Conservation (phyloP, 192 early-diverging fungal genomes). For the Coemansia sp. region DNA sequence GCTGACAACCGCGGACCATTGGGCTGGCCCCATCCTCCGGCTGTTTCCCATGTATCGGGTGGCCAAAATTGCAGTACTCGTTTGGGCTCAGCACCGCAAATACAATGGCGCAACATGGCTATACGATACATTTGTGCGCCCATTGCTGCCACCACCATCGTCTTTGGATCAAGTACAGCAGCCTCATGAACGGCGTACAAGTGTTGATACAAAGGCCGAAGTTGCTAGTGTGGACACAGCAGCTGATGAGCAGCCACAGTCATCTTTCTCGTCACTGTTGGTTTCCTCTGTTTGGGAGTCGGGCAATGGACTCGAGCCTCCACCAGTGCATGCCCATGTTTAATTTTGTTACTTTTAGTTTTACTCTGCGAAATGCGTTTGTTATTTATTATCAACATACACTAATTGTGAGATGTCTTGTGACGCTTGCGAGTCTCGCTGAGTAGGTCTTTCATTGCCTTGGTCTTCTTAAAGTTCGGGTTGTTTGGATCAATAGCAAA, state of each 20-base stretch:
- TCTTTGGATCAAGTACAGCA: neutral
- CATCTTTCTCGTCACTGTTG: conserved; percentile 19
- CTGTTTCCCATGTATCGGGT: conserved; percentile 52
- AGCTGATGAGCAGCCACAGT: neutral
- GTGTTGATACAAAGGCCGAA: neutral
- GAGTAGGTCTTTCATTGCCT: conserved; percentile 49
- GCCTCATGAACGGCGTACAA: conserved; percentile 1
- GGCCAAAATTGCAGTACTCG: conserved; percentile 43
- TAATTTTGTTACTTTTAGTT: neutral
- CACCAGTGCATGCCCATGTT: neutral
- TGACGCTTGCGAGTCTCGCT: conserved; percentile 49
- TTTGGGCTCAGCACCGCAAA: conserved; percentile 51
- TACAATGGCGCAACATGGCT: conserved; percentile 53
- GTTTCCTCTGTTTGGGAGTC: conserved; percentile 41
- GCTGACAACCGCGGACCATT: conserved; percentile 51
- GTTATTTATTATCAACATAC: neutral
- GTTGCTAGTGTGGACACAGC: conserved; percentile 1
- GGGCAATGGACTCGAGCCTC: neutral
- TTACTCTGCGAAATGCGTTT: neutral
- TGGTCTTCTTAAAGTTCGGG: conserved; percentile 70
- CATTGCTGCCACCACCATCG: conserved; percentile 41
- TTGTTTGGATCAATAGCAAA: conserved; percentile 96
- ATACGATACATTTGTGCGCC: conserved; percentile 47
- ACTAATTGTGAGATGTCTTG: conserved; percentile 28
- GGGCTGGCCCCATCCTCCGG: conserved; percentile 46